These are phyloP conservation scores for Plantago coronopus DNA, from an alignment of 305 asterid species.

Conservation along the genomic window DNA sequence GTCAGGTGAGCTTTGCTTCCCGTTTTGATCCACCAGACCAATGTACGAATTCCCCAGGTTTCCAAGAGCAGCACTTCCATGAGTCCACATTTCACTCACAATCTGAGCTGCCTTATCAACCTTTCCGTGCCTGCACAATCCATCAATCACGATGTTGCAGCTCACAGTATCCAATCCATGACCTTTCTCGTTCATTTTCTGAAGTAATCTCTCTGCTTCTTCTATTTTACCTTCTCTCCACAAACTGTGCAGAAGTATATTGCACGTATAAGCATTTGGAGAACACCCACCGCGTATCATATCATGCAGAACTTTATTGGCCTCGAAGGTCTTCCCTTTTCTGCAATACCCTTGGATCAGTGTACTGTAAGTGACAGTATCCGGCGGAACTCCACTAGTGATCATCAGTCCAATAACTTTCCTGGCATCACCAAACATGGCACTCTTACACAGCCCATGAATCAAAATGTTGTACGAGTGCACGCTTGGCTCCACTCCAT, in stretches of 20 bases:
- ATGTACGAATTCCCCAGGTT: conserved; percentile 71
- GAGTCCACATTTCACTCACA: conserved; percentile 79
- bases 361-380: conserved; percentile 66
- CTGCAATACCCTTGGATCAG: conserved; percentile 80
- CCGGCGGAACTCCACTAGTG: conserved; percentile 57
- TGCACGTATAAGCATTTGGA: conserved; percentile 78
- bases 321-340: conserved; percentile 61
- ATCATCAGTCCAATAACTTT: conserved; percentile 57
- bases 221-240: conserved; percentile 84
- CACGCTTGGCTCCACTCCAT: conserved; percentile 56
- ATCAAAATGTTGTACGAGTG: conserved; percentile 74
- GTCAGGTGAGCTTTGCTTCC: conserved; percentile 69
- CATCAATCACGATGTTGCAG: conserved; percentile 88
- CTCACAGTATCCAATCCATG: conserved; percentile 65
- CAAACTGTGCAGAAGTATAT: conserved; percentile 67
- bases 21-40: conserved; percentile 63
- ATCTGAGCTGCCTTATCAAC: conserved; percentile 84
- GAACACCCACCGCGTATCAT: conserved; percentile 54
- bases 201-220: conserved; percentile 78
- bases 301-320: conserved; percentile 57
- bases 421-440: conserved; percentile 72
- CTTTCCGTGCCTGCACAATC: conserved; percentile 66
- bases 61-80: conserved; percentile 90
- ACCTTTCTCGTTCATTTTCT: conserved; percentile 78
- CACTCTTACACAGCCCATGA: conserved; percentile 67